These are phyloP conservation scores for Geotrichum fermentans DNA, from an alignment of 1,139 yeast species.

Conservation along the genomic window DNA sequence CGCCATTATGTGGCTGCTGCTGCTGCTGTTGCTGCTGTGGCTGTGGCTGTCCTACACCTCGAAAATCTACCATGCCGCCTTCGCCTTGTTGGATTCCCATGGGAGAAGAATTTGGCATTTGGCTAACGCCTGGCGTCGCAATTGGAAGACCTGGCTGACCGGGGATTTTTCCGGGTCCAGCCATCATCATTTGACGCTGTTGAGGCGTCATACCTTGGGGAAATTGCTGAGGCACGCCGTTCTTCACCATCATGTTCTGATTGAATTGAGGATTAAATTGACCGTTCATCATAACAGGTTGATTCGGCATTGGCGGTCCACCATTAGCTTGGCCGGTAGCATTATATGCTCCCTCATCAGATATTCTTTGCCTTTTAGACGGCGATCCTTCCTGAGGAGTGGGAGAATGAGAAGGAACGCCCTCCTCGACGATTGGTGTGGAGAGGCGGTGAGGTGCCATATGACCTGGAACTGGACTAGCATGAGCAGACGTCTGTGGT, in stretches of 20 bases:
- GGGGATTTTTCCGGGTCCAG: constrained; percentile 10
- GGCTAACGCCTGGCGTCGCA: constrained; percentile 14
- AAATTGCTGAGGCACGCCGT: constrained; percentile 16
- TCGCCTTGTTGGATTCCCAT: neutral
- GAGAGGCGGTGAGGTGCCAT: constrained; percentile 24
- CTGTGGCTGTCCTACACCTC: no score
- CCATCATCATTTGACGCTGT: constrained; percentile 12
- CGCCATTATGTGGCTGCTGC: constrained; percentile 32
- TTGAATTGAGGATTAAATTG: constrained; percentile 17
- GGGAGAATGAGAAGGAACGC: constrained; percentile 29
- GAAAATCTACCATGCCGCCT: constrained; percentile 17
- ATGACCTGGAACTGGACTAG: constrained; percentile 32
- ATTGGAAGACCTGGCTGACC: constrained; percentile 15
- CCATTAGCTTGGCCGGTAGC: constrained; percentile 14
- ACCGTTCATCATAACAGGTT: constrained; percentile 17
- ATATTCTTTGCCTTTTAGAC: constrained; percentile 37
- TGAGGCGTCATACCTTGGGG: constrained; percentile 14
- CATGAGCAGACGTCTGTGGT: constrained; percentile 16
- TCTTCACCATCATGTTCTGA: constrained; percentile 9
- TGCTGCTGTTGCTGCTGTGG: constrained; percentile 17
- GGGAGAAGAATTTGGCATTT: constrained; percentile 10
- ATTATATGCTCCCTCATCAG: constrained; percentile 36
- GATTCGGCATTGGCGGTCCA: constrained; percentile 18
- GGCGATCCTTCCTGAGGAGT: constrained; percentile 34
- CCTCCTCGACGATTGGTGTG: constrained; percentile 22